Conservation (phyloP, 495 filamentous ascomycete genomes). For the Apodospora peruviana region DNA sequence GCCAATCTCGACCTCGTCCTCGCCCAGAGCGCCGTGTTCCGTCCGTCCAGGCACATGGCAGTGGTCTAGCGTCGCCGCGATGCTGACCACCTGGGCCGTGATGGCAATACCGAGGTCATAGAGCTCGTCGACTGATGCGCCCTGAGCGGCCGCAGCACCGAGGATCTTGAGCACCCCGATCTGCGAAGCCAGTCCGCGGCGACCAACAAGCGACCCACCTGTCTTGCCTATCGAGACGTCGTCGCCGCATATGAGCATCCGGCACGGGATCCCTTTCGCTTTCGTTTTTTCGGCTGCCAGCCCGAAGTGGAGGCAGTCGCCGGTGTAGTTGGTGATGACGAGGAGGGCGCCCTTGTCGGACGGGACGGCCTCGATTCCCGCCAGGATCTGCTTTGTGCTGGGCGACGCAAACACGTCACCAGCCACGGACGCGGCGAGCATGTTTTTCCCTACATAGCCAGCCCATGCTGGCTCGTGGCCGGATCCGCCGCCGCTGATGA, state of each 20-base stretch:
- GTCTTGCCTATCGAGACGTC: constrained; percentile 57
- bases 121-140: constrained; percentile 50
- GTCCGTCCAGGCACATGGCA: constrained; percentile 58
- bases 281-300: constrained; percentile 57
- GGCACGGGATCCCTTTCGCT: constrained; percentile 47
- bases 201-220: constrained; percentile 47
- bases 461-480: constrained; percentile 62
- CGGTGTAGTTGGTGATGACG: constrained; percentile 63
- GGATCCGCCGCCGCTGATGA: constrained; percentile 56
- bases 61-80: constrained; percentile 56
- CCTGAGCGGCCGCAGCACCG: constrained; percentile 33
- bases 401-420: constrained; percentile 61
- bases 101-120: constrained; percentile 50
- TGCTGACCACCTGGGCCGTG: constrained; percentile 51
- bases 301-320: constrained; percentile 61
- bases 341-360: constrained; percentile 53
- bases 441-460: constrained; percentile 56
- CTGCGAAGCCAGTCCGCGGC: constrained; percentile 53
- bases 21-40: constrained; percentile 45
- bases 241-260: constrained; percentile 54
- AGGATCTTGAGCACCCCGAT: constrained; percentile 36
- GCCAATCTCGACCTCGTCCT: constrained; percentile 49
- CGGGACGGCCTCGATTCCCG: constrained; percentile 50
- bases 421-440: constrained; percentile 54
- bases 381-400: constrained; percentile 56